Evolutionary conservation across 2,329 filamentous ascomycete species (phyloP).

Genomic region (Colletotrichum spaethianum): DNA sequence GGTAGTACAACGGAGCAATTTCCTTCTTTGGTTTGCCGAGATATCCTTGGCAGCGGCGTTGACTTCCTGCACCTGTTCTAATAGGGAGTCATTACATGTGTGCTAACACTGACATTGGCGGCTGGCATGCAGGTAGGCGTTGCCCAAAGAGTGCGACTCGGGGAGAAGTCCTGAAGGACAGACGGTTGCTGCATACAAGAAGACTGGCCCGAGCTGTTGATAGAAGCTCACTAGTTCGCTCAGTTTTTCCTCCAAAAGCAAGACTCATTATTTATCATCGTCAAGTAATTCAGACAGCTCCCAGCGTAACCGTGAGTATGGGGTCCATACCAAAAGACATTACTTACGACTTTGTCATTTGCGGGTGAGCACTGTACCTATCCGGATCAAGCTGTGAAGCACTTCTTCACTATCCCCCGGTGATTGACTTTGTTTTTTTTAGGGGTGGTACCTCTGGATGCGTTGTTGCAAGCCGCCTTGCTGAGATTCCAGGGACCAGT

Average conservation of each 20-base stretch:
- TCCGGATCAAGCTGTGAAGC: not conserved
- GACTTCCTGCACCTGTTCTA: not conserved
- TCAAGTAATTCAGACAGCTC: not conserved
- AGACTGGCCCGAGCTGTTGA: not conserved
- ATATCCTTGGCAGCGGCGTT: slow-evolving; percentile 7
- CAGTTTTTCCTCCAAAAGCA: not conserved
- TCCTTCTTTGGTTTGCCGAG: not conserved
- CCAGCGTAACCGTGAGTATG: slow-evolving; percentile 6
- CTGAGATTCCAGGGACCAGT: slow-evolving; percentile 49
- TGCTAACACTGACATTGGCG: not conserved
- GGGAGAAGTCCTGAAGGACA: not conserved
- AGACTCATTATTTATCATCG: not conserved
- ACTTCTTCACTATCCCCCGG: not conserved
- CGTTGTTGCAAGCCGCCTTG: slow-evolving; percentile 54
- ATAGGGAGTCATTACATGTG: not conserved
- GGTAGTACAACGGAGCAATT: not conserved
- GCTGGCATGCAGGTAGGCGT: not conserved
- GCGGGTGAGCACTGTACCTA: slow-evolving; percentile 14
- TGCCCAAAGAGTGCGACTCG: not conserved
- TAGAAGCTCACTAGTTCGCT: not conserved
- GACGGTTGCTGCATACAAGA: slow-evolving; percentile 23
- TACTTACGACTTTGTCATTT: slow-evolving; percentile 36
- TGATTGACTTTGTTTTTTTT: slow-evolving; percentile 37
- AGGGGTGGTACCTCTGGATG: slow-evolving; percentile 55
- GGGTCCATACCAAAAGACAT: slow-evolving; percentile 23